Evolutionary conservation across 2,329 filamentous ascomycete genomes (phyloP), one percentile per base, ranked within the genome.

Genomic region (Anisogramma anomala): DNA sequence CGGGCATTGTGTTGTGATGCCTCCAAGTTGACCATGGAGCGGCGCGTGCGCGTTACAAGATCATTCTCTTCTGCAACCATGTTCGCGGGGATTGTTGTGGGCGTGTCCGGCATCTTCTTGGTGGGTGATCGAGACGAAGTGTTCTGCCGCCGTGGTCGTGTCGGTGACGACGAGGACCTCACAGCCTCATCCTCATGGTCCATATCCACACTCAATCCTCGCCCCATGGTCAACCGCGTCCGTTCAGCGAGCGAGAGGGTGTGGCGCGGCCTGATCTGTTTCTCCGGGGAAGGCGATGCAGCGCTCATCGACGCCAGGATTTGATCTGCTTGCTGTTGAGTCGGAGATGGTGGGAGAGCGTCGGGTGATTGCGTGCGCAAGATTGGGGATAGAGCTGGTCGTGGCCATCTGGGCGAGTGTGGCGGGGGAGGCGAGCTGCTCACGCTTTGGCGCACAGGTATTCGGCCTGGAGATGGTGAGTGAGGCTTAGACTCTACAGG

Each of bases 221-320:
- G 68, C 0, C 79, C 76, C 78, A 94, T 89, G 14, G 84, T 87
- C 40, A 86, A 69, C 14, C 83, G 77, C 0, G 88, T 93, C 35
- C 87, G 80, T 54, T 93, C 86, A 3, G 81, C 72, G 0, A 91
- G 69, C 0, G 80, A 79, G 7, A 81, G 60, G 0, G 68, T 71
- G 37, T 75, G 74, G 0, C 74, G 66, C 0, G 64, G 61, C 43
- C 65, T 70, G 2, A 49, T 27, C 11, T 54, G 56, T 50, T 76
- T 79, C 32, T 62, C 55, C 0, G 76, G 76, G 0, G 76, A 79
- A 0, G 74, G 74, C 2, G 75, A 77, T 0, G 66, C 63, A 33
- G 66, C 65, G 18, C 67, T 61, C 55, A 78, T 70, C 0, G 69
- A 72, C 10, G 67, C 66, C 4, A 78, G 55, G 31, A 78, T 78